phyloP scores from a whole-genome alignment of 2,329 filamentous ascomycete species.

The Corniculantispora saksenae region DNA sequence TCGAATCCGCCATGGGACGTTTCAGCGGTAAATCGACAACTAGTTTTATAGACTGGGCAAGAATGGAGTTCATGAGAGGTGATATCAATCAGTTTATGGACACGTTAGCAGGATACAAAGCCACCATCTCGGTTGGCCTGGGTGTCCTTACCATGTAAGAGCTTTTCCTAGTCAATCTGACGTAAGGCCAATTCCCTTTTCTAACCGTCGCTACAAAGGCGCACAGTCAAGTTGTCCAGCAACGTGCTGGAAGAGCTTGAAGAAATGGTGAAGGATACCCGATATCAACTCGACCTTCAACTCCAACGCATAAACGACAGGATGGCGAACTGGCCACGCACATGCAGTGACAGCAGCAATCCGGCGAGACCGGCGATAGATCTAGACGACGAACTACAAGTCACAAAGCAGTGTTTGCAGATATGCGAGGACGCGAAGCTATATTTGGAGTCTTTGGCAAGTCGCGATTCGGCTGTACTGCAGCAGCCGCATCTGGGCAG shows the following conservation, averaged over 20 bases:
- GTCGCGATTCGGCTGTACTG: slow-evolving; percentile 29
- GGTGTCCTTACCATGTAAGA: slow-evolving; percentile 40
- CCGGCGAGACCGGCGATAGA: slow-evolving; percentile 29
- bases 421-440: slow-evolving; percentile 40
- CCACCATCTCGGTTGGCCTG: slow-evolving; percentile 39
- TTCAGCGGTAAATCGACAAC: slow-evolving; percentile 36
- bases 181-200: no score
- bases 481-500: slow-evolving; percentile 14
- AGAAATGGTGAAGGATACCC: slow-evolving; percentile 40
- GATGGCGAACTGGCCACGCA: slow-evolving; percentile 23
- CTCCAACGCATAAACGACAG: slow-evolving; percentile 39
- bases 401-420: slow-evolving; percentile 40
- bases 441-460: slow-evolving; percentile 35
- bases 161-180: no score
- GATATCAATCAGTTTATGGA: slow-evolving; percentile 43
- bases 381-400: slow-evolving; percentile 37
- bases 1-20: slow-evolving; percentile 36
- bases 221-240: slow-evolving; percentile 33
- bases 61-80: slow-evolving; percentile 42
- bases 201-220: slow-evolving; percentile 27
- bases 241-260: slow-evolving; percentile 37
- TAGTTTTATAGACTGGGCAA: slow-evolving; percentile 40
- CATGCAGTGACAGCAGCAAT: slow-evolving; percentile 23
- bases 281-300: slow-evolving; percentile 35
- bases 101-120: slow-evolving; percentile 39